Evolutionary conservation across 2,329 filamentous ascomycete species (phyloP).

Genomic region (Leptographium procerum): DNA sequence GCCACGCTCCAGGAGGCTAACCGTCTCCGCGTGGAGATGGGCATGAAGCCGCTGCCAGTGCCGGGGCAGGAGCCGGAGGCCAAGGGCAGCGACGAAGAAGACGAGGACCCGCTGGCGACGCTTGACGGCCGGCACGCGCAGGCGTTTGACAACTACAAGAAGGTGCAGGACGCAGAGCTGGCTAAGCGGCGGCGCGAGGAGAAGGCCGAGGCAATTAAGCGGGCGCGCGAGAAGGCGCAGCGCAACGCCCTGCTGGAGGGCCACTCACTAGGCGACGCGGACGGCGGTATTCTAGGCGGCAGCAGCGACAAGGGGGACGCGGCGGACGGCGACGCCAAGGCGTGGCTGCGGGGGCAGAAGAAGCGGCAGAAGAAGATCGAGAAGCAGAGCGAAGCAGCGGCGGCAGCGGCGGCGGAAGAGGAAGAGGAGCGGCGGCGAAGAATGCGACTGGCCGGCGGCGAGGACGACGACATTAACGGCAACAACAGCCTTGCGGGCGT

Average conservation of each 20-base stretch:
- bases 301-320: slow-evolving; percentile 14
- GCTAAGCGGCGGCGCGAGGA: slow-evolving; percentile 71
- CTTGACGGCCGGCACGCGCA: slow-evolving; percentile 69
- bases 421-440: not conserved
- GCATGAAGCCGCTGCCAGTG: slow-evolving; percentile 79
- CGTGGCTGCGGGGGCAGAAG: slow-evolving; percentile 83
- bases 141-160: slow-evolving; percentile 61
- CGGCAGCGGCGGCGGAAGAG: slow-evolving; percentile 59
- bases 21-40: slow-evolving; percentile 77
- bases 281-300: slow-evolving; percentile 49
- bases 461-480: slow-evolving; percentile 73
- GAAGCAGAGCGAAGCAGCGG: slow-evolving; percentile 60
- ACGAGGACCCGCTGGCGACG: slow-evolving; percentile 68
- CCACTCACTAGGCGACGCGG: slow-evolving; percentile 68
- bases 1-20: slow-evolving; percentile 88
- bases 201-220: slow-evolving; percentile 72
- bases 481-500: slow-evolving; percentile 73
- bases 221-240: slow-evolving; percentile 73
- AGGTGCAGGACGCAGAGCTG: slow-evolving; percentile 56
- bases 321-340: slow-evolving; percentile 59
- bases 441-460: slow-evolving; percentile 31
- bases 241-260: slow-evolving; percentile 68
- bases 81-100: slow-evolving; percentile 26
- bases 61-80: slow-evolving; percentile 43
- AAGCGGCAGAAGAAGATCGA: slow-evolving; percentile 89